These are phyloP conservation scores for Ilex paraguariensis DNA, from an alignment of 305 asterid species.

Conservation along the genomic window DNA sequence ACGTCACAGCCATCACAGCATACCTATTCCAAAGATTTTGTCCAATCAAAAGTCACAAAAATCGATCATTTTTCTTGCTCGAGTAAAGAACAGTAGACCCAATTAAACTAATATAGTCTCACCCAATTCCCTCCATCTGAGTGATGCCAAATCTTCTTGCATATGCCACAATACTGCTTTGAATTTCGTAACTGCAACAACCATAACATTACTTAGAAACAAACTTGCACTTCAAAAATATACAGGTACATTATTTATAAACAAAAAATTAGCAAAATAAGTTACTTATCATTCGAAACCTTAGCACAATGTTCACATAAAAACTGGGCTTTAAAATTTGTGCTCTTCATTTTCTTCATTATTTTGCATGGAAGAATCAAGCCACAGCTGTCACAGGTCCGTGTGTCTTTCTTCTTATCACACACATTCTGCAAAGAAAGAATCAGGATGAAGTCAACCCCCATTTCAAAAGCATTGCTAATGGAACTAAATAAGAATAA, in stretches of 20 bases:
- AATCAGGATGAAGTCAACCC: conserved; percentile 13
- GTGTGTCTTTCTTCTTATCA: conserved; percentile 46
- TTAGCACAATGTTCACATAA: conserved; percentile 80
- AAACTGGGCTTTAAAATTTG: conserved; percentile 35
- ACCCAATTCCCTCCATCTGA: conserved; percentile 99
- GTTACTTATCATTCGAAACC: conserved; percentile 27
- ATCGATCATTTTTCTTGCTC: conserved; percentile 5
- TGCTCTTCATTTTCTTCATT: conserved; percentile 56
- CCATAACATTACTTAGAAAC: background rate
- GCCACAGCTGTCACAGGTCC: conserved; percentile 70
- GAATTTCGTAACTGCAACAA: conserved; percentile 64
- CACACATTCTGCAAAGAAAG: conserved; percentile 41
- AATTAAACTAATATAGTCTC: conserved; percentile 27
- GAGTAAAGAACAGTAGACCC: conserved; percentile 6
- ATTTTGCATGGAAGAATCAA: conserved; percentile 53
- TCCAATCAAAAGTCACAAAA: conserved; percentile 10
- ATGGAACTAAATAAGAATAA: background rate
- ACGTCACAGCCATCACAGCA: conserved; percentile 91
- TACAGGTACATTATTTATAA: background rate
- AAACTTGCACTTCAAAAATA: background rate
- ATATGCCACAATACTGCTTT: conserved; percentile 84
- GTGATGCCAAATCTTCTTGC: conserved; percentile 87
- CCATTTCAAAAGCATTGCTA: conserved; percentile 10
- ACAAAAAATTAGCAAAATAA: background rate
- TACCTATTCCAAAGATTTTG: conserved; percentile 45